phyloP scores from a whole-genome alignment of 2,329 filamentous ascomycete species.

The Diaporthe citrichinensis region DNA sequence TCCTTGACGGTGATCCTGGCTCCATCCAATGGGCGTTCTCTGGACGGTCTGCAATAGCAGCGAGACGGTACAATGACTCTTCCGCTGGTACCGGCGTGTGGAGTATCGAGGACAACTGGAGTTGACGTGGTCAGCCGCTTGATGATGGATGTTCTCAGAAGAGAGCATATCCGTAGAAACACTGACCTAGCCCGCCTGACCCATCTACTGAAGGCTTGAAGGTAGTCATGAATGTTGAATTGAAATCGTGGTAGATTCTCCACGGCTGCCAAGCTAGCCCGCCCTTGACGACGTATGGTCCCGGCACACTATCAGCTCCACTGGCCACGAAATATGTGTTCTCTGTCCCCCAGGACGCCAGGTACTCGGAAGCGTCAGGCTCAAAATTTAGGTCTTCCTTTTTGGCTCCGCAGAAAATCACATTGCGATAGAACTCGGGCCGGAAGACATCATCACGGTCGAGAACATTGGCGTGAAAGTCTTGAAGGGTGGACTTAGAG shows the following conservation, averaged over 20 bases:
- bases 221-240: neutral
- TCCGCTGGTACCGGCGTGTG: neutral
- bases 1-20: neutral
- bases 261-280: slow-evolving; percentile 7
- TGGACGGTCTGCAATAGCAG: slow-evolving; percentile 1
- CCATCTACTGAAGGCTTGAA: neutral
- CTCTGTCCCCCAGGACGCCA: neutral
- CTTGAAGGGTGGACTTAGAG: neutral
- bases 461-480: neutral
- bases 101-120: neutral
- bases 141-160: neutral
- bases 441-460: slow-evolving; percentile 1
- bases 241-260: slow-evolving; percentile 12
- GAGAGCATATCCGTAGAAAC: neutral
- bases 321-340: neutral
- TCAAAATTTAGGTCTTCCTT: neutral
- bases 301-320: neutral
- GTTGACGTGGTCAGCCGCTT: neutral
- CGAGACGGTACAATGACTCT: slow-evolving; percentile 11
- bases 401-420: neutral
- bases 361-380: neutral
- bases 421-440: neutral
- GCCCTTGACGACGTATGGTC: neutral
- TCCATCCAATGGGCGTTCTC: neutral
- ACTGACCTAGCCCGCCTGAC: neutral